A percentile compares a stretch with the other conserved stretches of the same genome.
Conservation (phyloP, 2,329 filamentous ascomycete genomes). For the Neofusicoccum parvum region DNA sequence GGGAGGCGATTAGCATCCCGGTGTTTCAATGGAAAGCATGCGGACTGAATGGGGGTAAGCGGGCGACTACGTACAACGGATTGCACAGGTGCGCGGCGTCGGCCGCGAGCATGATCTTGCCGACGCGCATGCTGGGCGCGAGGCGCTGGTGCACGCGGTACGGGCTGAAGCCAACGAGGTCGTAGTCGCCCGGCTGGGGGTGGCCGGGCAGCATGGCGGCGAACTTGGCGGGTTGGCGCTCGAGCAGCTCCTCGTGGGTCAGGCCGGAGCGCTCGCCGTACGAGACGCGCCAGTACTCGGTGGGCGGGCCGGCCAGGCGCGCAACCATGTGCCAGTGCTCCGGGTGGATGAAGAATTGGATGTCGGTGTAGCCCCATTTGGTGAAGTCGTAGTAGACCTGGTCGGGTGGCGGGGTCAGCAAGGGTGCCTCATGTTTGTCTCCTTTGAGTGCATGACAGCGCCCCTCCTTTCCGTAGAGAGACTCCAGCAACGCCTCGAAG, state of each 20-base stretch:
- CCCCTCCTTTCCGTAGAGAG: too few relatives aligned
- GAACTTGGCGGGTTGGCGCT: constrained; percentile 59
- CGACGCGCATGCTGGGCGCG: constrained; percentile 59
- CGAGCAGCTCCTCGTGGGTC: constrained; percentile 55
- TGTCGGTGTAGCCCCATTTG: constrained; percentile 57
- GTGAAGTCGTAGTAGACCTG: constrained; percentile 62
- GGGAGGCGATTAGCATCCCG: too few relatives aligned
- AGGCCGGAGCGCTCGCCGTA: constrained; percentile 62
- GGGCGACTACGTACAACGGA: constrained; percentile 45
- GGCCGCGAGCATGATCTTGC: constrained; percentile 59
- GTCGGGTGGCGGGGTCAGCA: background rate
- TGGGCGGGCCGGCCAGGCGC: constrained; percentile 47
- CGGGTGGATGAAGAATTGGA: constrained; percentile 64
- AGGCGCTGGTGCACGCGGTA: constrained; percentile 66
- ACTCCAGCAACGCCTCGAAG: background rate
- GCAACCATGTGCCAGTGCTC: constrained; percentile 66
- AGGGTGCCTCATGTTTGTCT: background rate
- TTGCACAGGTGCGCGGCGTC: constrained; percentile 65
- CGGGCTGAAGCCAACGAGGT: constrained; percentile 59
- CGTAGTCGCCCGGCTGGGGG: constrained; percentile 61
- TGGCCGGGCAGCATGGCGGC: constrained; percentile 61
- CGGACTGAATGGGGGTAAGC: too few relatives aligned
- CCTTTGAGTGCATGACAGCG: too few relatives aligned
- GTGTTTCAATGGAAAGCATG: too few relatives aligned
- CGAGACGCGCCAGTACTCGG: constrained; percentile 65